Evolutionary conservation across 495 filamentous ascomycete species (phyloP).

Genomic region (Penicillium crystallinum): DNA sequence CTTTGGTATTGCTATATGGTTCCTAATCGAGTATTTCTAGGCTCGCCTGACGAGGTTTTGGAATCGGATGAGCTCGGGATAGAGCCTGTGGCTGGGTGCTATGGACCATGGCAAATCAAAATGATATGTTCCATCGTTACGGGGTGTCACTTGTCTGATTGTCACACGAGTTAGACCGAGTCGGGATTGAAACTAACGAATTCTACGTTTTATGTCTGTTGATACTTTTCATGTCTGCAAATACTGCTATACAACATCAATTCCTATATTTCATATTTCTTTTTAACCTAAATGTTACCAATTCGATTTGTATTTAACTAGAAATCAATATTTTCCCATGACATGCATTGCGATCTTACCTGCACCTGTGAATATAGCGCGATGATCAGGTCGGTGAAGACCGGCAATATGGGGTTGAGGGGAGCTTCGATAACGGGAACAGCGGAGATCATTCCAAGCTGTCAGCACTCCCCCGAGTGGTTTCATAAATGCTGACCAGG

Average conservation of each 20-base stretch:
- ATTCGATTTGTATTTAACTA: too few relatives aligned
- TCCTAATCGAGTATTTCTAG: slow-evolving; percentile 11
- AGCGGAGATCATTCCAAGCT: slow-evolving; percentile 23
- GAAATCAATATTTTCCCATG: too few relatives aligned
- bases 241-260: slow-evolving; percentile 1
- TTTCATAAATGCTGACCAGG: slow-evolving; percentile 22
- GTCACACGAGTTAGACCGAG: not conserved
- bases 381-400: slow-evolving; percentile 21
- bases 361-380: not conserved
- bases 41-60: slow-evolving; percentile 24
- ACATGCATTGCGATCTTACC: not conserved
- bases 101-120: not conserved
- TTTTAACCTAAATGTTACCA: too few relatives aligned
- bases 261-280: not conserved
- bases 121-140: not conserved
- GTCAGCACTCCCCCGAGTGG: slow-evolving; percentile 6
- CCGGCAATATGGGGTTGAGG: slow-evolving; percentile 32
- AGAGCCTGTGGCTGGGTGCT: not conserved
- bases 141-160: not conserved
- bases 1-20: not conserved
- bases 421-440: slow-evolving; percentile 26
- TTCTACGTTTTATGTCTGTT: slow-evolving; percentile 24
- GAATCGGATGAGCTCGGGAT: slow-evolving; percentile 23
- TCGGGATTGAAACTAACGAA: slow-evolving; percentile 17
- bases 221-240: slow-evolving; percentile 10